phyloP scores from a whole-genome alignment of 208 protist genomes.

The Phytomonas francai region DNA sequence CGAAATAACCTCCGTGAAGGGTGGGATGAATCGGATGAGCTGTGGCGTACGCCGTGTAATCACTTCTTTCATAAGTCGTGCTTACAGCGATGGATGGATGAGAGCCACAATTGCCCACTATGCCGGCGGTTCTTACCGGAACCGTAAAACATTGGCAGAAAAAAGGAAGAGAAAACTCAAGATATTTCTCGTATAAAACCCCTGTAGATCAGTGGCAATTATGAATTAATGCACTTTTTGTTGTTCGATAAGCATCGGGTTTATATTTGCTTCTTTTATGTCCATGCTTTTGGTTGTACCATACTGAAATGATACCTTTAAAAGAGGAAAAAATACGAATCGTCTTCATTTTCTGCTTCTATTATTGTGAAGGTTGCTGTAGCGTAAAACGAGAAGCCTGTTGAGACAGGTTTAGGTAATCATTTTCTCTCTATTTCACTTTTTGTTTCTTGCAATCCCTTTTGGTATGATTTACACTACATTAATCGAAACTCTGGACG shows the following conservation, averaged over 20 bases:
- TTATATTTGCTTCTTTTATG: background rate
- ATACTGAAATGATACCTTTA: constrained; percentile 1
- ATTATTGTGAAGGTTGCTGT: constrained; percentile 4
- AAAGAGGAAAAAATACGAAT: background rate
- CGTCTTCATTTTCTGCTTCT: background rate
- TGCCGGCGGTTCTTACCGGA: constrained; percentile 20
- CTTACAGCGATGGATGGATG: constrained; percentile 20
- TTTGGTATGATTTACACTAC: constrained; percentile 2
- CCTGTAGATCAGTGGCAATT: background rate
- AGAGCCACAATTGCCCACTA: constrained; percentile 21
- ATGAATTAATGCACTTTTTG: background rate
- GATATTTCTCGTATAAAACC: background rate
- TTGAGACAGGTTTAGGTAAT: background rate
- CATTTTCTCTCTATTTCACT: constrained; percentile 4
- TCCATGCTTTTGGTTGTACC: background rate
- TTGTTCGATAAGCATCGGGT: background rate
- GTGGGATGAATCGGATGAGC: constrained; percentile 14
- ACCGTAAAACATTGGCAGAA: constrained; percentile 9
- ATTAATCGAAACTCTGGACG: background rate
- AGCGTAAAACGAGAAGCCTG: background rate
- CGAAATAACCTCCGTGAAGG: constrained; percentile 9
- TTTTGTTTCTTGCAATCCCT: background rate
- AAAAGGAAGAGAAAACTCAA: background rate
- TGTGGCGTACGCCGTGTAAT: constrained; percentile 25
- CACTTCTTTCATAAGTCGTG: constrained; percentile 28